These are phyloP conservation scores for Euphorbia corollata DNA, from an alignment of 441 rosid species.

Conservation along the genomic window DNA sequence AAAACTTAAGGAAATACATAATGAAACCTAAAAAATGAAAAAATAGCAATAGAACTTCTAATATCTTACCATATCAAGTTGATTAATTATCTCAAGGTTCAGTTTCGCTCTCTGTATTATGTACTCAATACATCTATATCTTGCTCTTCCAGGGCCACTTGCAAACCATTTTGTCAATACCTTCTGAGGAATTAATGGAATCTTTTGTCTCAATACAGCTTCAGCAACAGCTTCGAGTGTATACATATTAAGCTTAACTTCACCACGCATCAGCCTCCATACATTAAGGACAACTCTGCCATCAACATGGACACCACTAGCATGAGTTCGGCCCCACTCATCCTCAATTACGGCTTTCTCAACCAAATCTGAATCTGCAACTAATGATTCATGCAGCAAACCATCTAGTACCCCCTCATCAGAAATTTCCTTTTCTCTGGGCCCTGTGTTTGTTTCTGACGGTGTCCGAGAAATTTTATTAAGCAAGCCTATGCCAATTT, in stretches of 20 bases:
- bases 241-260: conserved; percentile 84
- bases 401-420: conserved; percentile 33
- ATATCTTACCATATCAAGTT: conserved; percentile 77
- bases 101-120: conserved; percentile 62
- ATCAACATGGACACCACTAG: conserved; percentile 92
- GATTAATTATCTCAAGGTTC: conserved; percentile 72
- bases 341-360: conserved; percentile 70
- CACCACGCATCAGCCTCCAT: conserved; percentile 87
- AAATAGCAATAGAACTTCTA: not conserved
- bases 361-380: conserved; percentile 33
- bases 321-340: conserved; percentile 99
- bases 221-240: conserved; percentile 78
- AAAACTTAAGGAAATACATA: not conserved
- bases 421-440: conserved; percentile 31
- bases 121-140: conserved; percentile 81
- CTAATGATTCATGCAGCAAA: conserved; percentile 33
- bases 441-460: conserved; percentile 29
- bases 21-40: not conserved
- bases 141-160: conserved; percentile 71
- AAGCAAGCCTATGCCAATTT: conserved; percentile 82
- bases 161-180: conserved; percentile 74
- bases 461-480: conserved; percentile 73
- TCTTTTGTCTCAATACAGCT: conserved; percentile 74
- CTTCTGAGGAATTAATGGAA: conserved; percentile 63
- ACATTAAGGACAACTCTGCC: conserved; percentile 89